Evolutionary conservation across 192 early-diverging fungal genomes (phyloP), one percentile per base, ranked within the genome.

Genomic region (Backusella luteola): DNA sequence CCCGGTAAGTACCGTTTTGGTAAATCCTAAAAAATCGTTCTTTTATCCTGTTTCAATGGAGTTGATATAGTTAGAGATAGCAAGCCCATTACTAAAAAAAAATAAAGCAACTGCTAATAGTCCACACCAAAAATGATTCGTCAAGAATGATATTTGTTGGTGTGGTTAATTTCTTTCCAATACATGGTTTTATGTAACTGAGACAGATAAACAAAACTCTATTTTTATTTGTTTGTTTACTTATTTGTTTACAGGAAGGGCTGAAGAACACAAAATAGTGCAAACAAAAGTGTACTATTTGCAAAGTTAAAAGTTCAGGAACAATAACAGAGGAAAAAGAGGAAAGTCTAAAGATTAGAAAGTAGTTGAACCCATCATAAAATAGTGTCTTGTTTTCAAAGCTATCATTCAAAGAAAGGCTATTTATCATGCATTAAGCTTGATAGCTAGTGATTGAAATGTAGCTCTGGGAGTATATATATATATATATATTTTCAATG

Each of bases 1-100:
- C 9, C 42, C 70, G 70, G 70, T 49, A 71, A 46, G 23, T 71
- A 71, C 70, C 12, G 26, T 44, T 71, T 71, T 49, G 70, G 70
- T 44, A 71, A 68, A 36, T 68, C 15, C 67, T 68, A 68, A 35
- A 68, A 68, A 68, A 68, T 68, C 67, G 19, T 19, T 35, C 19
- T 36, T n/a, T 68, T 68, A n/a, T 66, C 59, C 23, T n/a, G 59
- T 67, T 67, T 34, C 12, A 29, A 67, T 34, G 15, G 12, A 6
- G 32, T 17, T 29, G 32, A 63, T 9, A 23, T 63, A 14, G n/a
- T 12, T 19, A 26, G 9, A 63, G 56, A 63, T 63, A 63, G 26
- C 56, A 63, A 63, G 23, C 26, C 12, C 12, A 63, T 29, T 29
- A 63, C 21, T n/a, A 35, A 66, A 66, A 34, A 14, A 66, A 66